phyloP scores from a whole-genome alignment of 2,329 filamentous ascomycete genomes.

The Hortaea werneckii region DNA sequence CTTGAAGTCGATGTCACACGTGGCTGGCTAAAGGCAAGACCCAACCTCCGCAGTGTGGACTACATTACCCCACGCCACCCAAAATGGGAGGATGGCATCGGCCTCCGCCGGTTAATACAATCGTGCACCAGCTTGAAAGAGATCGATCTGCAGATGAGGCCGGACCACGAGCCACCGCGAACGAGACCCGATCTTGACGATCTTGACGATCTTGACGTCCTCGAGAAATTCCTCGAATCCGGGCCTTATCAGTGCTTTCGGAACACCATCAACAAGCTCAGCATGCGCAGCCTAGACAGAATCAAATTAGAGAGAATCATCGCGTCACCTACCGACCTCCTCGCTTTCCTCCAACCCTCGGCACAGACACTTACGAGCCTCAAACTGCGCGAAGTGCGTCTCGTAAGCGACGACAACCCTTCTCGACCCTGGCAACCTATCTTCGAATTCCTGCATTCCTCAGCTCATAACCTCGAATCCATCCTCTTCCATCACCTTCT shows the following conservation, averaged over 20 bases:
- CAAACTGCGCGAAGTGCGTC: conserved; percentile 21
- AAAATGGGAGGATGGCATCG: conserved; percentile 7
- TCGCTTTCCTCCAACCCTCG: conserved; percentile 14
- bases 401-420: conserved; percentile 10
- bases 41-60: background rate
- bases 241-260: background rate
- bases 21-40: conserved; percentile 10
- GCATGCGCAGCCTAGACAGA: conserved; percentile 9
- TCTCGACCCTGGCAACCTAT: conserved; percentile 15
- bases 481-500: conserved; percentile 21
- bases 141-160: conserved; percentile 20
- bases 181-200: conserved; percentile 17
- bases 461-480: conserved; percentile 13
- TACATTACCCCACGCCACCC: background rate
- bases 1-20: conserved; percentile 20
- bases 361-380: conserved; percentile 14
- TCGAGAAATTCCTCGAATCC: conserved; percentile 6
- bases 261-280: background rate
- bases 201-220: conserved; percentile 6
- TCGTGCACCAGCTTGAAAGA: conserved; percentile 15
- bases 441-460: conserved; percentile 16
- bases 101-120: conserved; percentile 13
- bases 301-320: conserved; percentile 23
- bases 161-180: conserved; percentile 10
- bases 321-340: conserved; percentile 12